These are phyloP conservation scores for Madurella mycetomatis DNA, from an alignment of 2,329 filamentous ascomycete genomes.

Conservation along the genomic window DNA sequence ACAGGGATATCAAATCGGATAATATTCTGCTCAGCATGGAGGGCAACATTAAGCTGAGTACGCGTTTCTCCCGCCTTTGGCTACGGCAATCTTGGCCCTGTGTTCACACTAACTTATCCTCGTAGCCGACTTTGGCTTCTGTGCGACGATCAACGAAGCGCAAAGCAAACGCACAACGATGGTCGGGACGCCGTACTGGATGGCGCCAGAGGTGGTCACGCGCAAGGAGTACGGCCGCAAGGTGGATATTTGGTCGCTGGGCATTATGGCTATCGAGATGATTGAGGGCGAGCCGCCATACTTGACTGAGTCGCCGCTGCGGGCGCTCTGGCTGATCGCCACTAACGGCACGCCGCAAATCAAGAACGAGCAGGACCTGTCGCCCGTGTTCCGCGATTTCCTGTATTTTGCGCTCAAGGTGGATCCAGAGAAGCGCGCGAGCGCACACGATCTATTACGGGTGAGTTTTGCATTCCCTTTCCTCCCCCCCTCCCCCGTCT, in stretches of 20 bases:
- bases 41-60: slow-evolving; percentile 96
- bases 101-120: slow-evolving; percentile 7
- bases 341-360: slow-evolving; percentile 94
- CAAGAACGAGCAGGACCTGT: slow-evolving; percentile 84
- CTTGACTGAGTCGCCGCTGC: slow-evolving; percentile 86
- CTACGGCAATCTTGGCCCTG: not conserved
- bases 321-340: slow-evolving; percentile 91
- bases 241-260: slow-evolving; percentile 96
- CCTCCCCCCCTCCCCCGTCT: slow-evolving; percentile 20
- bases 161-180: slow-evolving; percentile 98
- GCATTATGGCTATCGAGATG: slow-evolving; percentile 99
- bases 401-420: slow-evolving; percentile 91
- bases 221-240: slow-evolving; percentile 97
- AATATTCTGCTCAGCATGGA: slow-evolving; percentile 93
- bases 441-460: slow-evolving; percentile 86
- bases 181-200: slow-evolving; percentile 99
- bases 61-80: slow-evolving; percentile 34
- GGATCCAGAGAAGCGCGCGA: slow-evolving; percentile 93
- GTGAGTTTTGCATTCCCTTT: slow-evolving; percentile 51
- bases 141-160: slow-evolving; percentile 94
- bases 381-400: slow-evolving; percentile 83
- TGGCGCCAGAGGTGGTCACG: slow-evolving; percentile 97
- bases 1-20: slow-evolving; percentile 98
- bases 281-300: slow-evolving; percentile 98
- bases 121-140: slow-evolving; percentile 94